These are phyloP conservation scores for Stereum hirsutum DNA, from an alignment of 1,284 basidiomycete genomes.

Conservation along the genomic window DNA sequence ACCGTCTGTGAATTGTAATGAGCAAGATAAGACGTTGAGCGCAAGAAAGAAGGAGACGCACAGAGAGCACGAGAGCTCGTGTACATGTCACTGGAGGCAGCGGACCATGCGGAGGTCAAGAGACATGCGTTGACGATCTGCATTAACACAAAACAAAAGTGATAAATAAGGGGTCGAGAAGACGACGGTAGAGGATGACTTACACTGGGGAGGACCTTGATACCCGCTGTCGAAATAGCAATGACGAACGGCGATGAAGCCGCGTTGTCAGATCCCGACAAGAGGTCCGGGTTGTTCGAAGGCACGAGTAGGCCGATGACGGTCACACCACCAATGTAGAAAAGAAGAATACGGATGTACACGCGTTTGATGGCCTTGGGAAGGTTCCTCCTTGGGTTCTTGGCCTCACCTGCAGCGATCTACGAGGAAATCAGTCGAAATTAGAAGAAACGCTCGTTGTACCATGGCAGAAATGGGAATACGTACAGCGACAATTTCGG, in stretches of 20 bases:
- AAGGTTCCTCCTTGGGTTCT: slow-evolving; percentile 59
- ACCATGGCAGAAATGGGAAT: too few relatives aligned
- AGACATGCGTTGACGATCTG: slow-evolving; percentile 83
- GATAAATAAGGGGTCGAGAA: neutral
- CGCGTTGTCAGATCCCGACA: slow-evolving; percentile 48
- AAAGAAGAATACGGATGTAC: slow-evolving; percentile 64
- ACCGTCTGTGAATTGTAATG: slow-evolving; percentile 43
- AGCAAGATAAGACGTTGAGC: neutral
- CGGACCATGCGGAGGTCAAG: slow-evolving; percentile 81
- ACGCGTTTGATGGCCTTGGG: slow-evolving; percentile 61
- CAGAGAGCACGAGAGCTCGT: slow-evolving; percentile 76
- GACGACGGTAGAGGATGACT: slow-evolving; percentile 14
- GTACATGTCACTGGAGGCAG: slow-evolving; percentile 79
- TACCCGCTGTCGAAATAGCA: slow-evolving; percentile 66
- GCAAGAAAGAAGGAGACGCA: slow-evolving; percentile 24
- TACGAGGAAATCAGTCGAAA: slow-evolving; percentile 2
- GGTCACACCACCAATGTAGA: slow-evolving; percentile 54
- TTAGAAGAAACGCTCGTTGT: neutral
- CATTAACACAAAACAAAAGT: neutral
- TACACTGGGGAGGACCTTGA: slow-evolving; percentile 51
- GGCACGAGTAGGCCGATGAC: slow-evolving; percentile 77
- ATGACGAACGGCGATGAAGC: slow-evolving; percentile 80
- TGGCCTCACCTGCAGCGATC: slow-evolving; percentile 72
- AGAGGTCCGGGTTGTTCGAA: slow-evolving; percentile 49
- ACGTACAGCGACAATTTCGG: slow-evolving; percentile 70